A percentile compares a stretch with the other conserved stretches of the same genome.
These are phyloP conservation scores for Pseudoscleropodium purum DNA, from an alignment of 225 moss, liverwort and hornwort species.

Conservation along the genomic window DNA sequence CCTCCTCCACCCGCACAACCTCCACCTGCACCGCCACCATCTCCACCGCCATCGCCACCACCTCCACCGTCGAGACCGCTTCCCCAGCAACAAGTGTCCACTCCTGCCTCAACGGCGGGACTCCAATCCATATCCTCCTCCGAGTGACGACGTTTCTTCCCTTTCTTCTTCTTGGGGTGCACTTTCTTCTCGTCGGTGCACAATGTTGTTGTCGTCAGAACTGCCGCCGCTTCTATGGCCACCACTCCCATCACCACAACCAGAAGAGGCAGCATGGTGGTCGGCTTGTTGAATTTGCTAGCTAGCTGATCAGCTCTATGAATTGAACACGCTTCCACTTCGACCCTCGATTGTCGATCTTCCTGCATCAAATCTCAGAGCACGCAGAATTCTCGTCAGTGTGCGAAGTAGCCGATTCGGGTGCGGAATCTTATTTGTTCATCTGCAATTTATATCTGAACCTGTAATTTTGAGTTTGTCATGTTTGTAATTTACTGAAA, in stretches of 20 bases:
- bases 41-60: too few species aligned
- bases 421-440: background rate
- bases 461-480: background rate
- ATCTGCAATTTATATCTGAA: background rate
- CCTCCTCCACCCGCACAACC: too few species aligned
- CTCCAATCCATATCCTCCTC: background rate
- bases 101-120: background rate
- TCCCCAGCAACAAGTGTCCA: too few species aligned
- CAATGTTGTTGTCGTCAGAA: too few species aligned
- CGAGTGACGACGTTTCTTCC: background rate
- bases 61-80: too few species aligned
- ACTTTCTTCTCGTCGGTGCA: too few species aligned
- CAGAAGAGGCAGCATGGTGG: background rate
- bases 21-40: too few species aligned
- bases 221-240: background rate
- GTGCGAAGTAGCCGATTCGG: background rate
- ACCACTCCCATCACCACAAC: background rate
- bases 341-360: background rate
- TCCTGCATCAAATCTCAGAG: background rate
- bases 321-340: background rate
- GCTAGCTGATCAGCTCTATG: background rate
- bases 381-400: too few species aligned
- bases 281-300: too few species aligned
- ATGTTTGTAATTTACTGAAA: background rate
- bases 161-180: too few species aligned